Percentiles rank a stretch among this genome's conserved stretches.
Evolutionary conservation across 768 basidiomycete genomes (phyloP).

Genomic region (Phylloporus scabripes): DNA sequence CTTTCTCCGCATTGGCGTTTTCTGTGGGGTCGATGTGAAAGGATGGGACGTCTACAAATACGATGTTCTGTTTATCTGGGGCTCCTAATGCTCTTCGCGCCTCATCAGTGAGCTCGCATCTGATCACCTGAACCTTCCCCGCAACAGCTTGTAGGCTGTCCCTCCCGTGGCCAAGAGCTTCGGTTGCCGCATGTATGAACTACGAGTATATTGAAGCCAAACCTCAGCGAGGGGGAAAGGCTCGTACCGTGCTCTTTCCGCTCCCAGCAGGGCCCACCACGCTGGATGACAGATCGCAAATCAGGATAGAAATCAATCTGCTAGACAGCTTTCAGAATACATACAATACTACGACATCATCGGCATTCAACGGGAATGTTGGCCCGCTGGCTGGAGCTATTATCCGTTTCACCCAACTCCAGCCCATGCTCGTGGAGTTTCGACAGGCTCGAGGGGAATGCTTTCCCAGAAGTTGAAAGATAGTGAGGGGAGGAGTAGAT

Average conservation of each 20-base stretch:
- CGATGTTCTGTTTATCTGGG: too few relatives aligned
- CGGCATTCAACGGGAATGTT: too few relatives aligned
- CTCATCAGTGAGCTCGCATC: too few relatives aligned
- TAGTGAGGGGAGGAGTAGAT: too few relatives aligned
- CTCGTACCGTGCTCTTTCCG: background rate
- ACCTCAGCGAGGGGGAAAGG: background rate
- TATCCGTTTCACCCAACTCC: too few relatives aligned
- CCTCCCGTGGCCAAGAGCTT: background rate
- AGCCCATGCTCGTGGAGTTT: too few relatives aligned
- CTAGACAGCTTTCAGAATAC: background rate
- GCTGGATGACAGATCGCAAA: too few relatives aligned
- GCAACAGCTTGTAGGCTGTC: background rate
- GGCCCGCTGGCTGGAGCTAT: too few relatives aligned
- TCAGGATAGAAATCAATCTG: too few relatives aligned
- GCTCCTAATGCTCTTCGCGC: too few relatives aligned
- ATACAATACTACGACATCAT: background rate
- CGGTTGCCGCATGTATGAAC: background rate
- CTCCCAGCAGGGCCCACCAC: background rate
- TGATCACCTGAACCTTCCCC: background rate
- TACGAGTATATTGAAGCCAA: background rate
- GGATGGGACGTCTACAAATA: constrained; percentile 22
- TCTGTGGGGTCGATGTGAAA: background rate
- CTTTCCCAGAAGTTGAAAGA: too few relatives aligned
- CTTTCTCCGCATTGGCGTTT: background rate
- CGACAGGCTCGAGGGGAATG: too few relatives aligned